Base-by-base conservation (phyloP, 2,329 filamentous ascomycete species). In the Volutella citrinella region DNA sequence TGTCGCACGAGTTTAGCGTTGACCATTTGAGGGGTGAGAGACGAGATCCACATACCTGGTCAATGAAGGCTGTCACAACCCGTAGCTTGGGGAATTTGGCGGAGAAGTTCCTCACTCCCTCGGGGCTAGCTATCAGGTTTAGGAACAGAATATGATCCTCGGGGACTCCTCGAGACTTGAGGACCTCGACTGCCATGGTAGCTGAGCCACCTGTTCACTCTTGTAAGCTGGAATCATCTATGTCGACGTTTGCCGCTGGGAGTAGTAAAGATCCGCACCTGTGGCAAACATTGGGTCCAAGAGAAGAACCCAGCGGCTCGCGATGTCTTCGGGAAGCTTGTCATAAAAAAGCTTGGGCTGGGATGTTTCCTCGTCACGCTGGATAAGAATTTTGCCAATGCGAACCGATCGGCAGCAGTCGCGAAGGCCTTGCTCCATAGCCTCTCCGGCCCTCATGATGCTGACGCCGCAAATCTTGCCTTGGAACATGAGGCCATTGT, bases 211-310 rank as follows among this genome's bases (percentile, higher is more conserved):
- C 89, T 93, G 47, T 15, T 32, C 17, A 29, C 9, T 22, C 20
- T 12, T 9, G 20, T 22, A 22, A n/a, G n/a, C n/a, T n/a, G n/a
- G n/a, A n/a, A n/a, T n/a, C n/a, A n/a, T n/a, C n/a, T n/a, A n/a
- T n/a, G n/a, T n/a, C n/a, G n/a, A n/a, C n/a, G n/a, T n/a, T n/a
- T n/a, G n/a, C n/a, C n/a, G n/a, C n/a, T n/a, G n/a, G n/a, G n/a
- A n/a, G n/a, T n/a, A n/a, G n/a, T n/a, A n/a, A n/a, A n/a, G n/a
- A n/a, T 18, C 29, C 72, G 54, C 65, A 90, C 88, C 90, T 50
- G 93, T 98, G 38, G 93, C 93, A 66, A 98, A 90, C 93, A 98
- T 98, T n/a, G 93, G 93, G 59, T 98, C 93, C 27, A 98, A 68
- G 27, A 98, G 71, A 40, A 98, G 69, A 21, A 96, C 91, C 90